Percentiles rank a stretch among this genome's conserved stretches.
phyloP scores from a whole-genome alignment of 345 rosid species.

The Limnanthes douglasii region DNA sequence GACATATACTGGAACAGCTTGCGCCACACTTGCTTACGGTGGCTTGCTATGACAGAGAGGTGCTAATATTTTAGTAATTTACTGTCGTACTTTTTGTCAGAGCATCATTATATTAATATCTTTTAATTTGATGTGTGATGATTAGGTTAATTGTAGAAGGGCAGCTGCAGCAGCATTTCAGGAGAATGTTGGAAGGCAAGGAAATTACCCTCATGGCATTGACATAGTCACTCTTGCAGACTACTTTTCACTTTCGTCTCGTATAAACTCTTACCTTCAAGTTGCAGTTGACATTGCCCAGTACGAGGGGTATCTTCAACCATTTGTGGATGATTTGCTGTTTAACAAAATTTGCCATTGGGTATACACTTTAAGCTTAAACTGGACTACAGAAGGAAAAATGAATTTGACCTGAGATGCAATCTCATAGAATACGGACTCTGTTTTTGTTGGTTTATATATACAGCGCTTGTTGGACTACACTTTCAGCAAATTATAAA shows the following conservation, averaged over 20 bases:
- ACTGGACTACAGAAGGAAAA: too few species aligned
- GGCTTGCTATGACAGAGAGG: slow-evolving; percentile 96
- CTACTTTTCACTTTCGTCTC: slow-evolving; percentile 93
- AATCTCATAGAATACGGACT: too few species aligned
- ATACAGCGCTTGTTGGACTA: too few species aligned
- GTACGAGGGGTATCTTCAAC: slow-evolving; percentile 70
- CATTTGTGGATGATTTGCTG: slow-evolving; percentile 85
- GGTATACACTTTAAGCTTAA: slow-evolving; percentile 50
- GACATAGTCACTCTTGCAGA: slow-evolving; percentile 92
- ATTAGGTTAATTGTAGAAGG: slow-evolving; percentile 95
- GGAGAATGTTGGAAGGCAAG: slow-evolving; percentile 98
- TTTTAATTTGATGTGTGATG: slow-evolving; percentile 5
- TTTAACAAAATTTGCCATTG: slow-evolving; percentile 82
- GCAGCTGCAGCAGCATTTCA: slow-evolving; percentile 99
- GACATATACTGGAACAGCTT: slow-evolving; percentile 63
- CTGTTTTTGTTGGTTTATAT: too few species aligned
- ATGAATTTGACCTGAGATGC: too few species aligned
- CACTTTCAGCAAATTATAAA: too few species aligned
- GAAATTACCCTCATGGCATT: slow-evolving; percentile 92
- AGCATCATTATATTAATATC: slow-evolving; percentile 7
- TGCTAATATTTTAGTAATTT: slow-evolving; percentile 13
- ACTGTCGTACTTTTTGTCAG: slow-evolving; percentile 6
- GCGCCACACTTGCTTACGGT: slow-evolving; percentile 82
- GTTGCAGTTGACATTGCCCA: slow-evolving; percentile 73
- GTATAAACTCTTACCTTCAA: slow-evolving; percentile 64